Evolutionary conservation across 2,329 filamentous ascomycete species (phyloP).

Genomic region (Colletotrichum tropicicola): DNA sequence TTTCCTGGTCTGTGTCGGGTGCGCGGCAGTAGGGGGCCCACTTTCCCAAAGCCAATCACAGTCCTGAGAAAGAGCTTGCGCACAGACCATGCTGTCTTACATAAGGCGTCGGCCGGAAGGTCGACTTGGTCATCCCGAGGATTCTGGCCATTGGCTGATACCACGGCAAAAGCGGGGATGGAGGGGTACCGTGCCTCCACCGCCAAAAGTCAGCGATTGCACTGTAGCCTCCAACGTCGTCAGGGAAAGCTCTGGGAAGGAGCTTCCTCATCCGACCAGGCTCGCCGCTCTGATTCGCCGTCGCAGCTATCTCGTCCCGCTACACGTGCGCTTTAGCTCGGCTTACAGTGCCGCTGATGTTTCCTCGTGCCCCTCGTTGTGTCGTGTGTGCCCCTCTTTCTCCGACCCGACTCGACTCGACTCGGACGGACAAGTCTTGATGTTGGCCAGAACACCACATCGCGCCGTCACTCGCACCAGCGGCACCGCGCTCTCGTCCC

Average conservation of each 20-base stretch:
- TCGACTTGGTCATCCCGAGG: neutral
- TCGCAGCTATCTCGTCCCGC: slow-evolving; percentile 18
- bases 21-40: no score
- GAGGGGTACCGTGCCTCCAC: neutral
- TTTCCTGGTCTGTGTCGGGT: no score
- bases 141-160: neutral
- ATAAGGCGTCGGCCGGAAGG: neutral
- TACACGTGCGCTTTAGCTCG: slow-evolving; percentile 3
- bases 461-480: neutral
- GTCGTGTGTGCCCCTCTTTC: slow-evolving; percentile 24
- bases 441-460: slow-evolving; percentile 24
- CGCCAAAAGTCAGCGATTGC: neutral
- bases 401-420: slow-evolving; percentile 6
- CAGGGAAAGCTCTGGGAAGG: neutral
- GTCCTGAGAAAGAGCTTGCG: no score
- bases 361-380: neutral
- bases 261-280: slow-evolving; percentile 24
- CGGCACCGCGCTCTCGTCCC: neutral
- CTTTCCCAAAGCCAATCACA: no score
- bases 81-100: neutral
- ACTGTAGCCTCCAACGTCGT: slow-evolving; percentile 8
- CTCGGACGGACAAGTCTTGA: neutral
- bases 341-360: slow-evolving; percentile 15
- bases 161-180: neutral
- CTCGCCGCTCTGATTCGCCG: slow-evolving; percentile 12